phyloP scores from a whole-genome alignment of 1,284 basidiomycete species.

The Pseudozyma tsukubaensis region DNA sequence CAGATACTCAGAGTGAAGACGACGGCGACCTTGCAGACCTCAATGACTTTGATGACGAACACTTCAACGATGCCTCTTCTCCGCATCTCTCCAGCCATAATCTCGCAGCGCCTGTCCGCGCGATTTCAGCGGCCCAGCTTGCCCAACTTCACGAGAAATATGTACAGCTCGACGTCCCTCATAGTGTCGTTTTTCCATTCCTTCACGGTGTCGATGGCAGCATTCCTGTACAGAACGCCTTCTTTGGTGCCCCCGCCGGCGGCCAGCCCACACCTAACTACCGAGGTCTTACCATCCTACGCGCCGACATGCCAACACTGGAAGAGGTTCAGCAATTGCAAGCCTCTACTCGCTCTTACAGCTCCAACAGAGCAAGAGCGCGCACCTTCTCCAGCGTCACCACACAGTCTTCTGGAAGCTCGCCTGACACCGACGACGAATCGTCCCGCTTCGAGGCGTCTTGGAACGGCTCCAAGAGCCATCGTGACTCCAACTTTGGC shows the following conservation, averaged over 20 bases:
- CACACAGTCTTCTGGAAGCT: slow-evolving; percentile 46
- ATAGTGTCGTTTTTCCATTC: slow-evolving; percentile 63
- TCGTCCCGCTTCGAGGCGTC: slow-evolving; percentile 29
- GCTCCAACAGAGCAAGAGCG: slow-evolving; percentile 26
- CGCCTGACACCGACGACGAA: slow-evolving; percentile 42
- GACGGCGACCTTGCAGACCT: too few relatives aligned
- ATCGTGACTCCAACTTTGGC: slow-evolving; percentile 5
- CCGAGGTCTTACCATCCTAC: slow-evolving; percentile 64
- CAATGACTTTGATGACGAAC: neutral
- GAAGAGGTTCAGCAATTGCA: slow-evolving; percentile 41
- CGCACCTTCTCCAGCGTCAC: slow-evolving; percentile 52
- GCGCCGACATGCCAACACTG: slow-evolving; percentile 63
- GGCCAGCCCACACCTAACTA: slow-evolving; percentile 60
- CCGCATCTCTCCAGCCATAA: slow-evolving; percentile 12
- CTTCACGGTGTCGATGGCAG: slow-evolving; percentile 65
- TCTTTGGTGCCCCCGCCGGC: slow-evolving; percentile 55
- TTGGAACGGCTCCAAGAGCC: slow-evolving; percentile 22
- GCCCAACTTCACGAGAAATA: slow-evolving; percentile 54
- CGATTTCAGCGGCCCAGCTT: slow-evolving; percentile 59
- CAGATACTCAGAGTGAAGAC: slow-evolving; percentile 14
- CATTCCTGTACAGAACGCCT: slow-evolving; percentile 58
- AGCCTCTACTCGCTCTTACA: slow-evolving; percentile 19
- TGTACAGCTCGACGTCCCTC: slow-evolving; percentile 57
- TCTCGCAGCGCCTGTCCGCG: slow-evolving; percentile 55
- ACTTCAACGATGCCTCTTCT: neutral